These are phyloP conservation scores for Debaryomycetaceae sp. DNA, from an alignment of 1,139 yeast genomes.

Conservation along the genomic window DNA sequence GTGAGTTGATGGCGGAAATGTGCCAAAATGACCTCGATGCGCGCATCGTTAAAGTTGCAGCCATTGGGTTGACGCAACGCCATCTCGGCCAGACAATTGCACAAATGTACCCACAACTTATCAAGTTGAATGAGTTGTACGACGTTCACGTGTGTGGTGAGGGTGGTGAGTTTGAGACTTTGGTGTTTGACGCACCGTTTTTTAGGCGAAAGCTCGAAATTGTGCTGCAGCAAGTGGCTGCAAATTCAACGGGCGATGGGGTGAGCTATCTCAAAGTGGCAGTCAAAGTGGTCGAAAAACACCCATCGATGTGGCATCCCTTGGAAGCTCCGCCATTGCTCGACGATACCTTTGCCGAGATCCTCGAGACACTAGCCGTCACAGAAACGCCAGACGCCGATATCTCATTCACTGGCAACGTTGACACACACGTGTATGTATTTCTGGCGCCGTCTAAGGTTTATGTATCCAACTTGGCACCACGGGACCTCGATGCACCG, in stretches of 20 bases:
- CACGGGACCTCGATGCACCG: neutral
- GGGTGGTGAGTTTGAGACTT: constrained; percentile 95
- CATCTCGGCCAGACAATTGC: constrained; percentile 69
- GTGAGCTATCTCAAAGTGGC: constrained; percentile 59
- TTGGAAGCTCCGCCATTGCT: constrained; percentile 43
- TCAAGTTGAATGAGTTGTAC: constrained; percentile 55
- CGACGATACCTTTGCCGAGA: constrained; percentile 42
- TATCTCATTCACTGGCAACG: too few species aligned
- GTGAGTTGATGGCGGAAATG: constrained; percentile 79
- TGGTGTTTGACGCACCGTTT: constrained; percentile 86
- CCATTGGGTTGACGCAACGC: constrained; percentile 63
- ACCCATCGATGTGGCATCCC: constrained; percentile 20
- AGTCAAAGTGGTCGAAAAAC: constrained; percentile 40
- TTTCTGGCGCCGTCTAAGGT: neutral
- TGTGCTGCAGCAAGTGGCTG: constrained; percentile 34
- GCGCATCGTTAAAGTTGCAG: constrained; percentile 86
- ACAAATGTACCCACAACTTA: constrained; percentile 56
- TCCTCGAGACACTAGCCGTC: constrained; percentile 17
- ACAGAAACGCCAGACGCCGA: too few species aligned
- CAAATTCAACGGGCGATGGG: constrained; percentile 51
- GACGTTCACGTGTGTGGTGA: constrained; percentile 96
- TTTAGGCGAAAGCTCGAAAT: constrained; percentile 57
- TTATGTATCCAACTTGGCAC: constrained; percentile 47
- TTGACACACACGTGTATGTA: too few species aligned
- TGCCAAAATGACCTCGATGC: constrained; percentile 73